Conservation (phyloP, 2,329 filamentous ascomycete genomes). For the Scorias spongiosa region DNA sequence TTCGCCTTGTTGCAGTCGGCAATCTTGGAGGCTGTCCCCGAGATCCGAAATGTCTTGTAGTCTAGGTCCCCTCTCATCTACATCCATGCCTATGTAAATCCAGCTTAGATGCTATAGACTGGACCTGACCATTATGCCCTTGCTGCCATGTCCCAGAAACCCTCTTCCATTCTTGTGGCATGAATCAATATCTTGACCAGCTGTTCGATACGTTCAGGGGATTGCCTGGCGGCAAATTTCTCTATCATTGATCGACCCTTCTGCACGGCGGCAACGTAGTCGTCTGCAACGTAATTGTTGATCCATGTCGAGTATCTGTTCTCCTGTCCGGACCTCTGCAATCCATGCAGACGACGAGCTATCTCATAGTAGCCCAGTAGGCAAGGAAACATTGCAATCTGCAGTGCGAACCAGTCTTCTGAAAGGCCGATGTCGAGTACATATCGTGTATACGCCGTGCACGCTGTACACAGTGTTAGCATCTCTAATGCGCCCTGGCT, state of each 20-base stretch:
- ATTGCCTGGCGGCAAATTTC: slow-evolving; percentile 55
- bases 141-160: slow-evolving; percentile 56
- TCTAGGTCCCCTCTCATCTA: too few relatives aligned
- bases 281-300: slow-evolving; percentile 68
- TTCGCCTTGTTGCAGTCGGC: too few relatives aligned
- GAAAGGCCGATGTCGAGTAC: slow-evolving; percentile 79
- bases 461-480: slow-evolving; percentile 32
- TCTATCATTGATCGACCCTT: slow-evolving; percentile 61
- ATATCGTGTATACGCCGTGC: slow-evolving; percentile 65
- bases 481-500: not conserved
- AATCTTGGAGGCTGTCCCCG: too few relatives aligned
- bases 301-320: slow-evolving; percentile 77
- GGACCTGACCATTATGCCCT: not conserved
- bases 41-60: too few relatives aligned
- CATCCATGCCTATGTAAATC: too few relatives aligned
- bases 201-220: slow-evolving; percentile 62
- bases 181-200: slow-evolving; percentile 72
- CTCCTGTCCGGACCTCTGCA: slow-evolving; percentile 32
- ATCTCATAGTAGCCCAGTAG: slow-evolving; percentile 78
- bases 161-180: slow-evolving; percentile 68
- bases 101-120: too few relatives aligned
- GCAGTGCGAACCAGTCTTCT: slow-evolving; percentile 75
- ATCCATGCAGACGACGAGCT: slow-evolving; percentile 53
- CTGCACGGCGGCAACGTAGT: slow-evolving; percentile 59
- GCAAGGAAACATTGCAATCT: slow-evolving; percentile 73